These are phyloP conservation scores for Sugiyamaella grinbergsii DNA, from an alignment of 1,139 yeast species.

Conservation along the genomic window DNA sequence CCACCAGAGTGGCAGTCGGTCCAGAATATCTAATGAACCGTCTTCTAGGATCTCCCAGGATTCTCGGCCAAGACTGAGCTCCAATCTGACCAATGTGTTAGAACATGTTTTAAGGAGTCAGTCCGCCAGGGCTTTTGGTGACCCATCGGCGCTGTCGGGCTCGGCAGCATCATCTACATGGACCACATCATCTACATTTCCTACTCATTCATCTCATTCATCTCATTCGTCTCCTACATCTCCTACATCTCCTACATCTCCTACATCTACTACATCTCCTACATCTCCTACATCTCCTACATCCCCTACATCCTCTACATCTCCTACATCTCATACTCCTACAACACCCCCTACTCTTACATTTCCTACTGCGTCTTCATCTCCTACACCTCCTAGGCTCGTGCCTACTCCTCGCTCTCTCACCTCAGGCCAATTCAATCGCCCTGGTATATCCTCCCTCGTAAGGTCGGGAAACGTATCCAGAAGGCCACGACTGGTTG, in stretches of 20 bases:
- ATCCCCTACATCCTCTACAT: too few relatives aligned
- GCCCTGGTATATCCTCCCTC: conserved; percentile 6
- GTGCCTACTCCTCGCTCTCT: too few relatives aligned
- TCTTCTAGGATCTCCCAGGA: background rate
- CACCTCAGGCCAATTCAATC: too few relatives aligned
- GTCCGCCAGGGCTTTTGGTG: conserved; percentile 6
- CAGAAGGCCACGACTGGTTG: background rate
- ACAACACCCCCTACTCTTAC: too few relatives aligned
- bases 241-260: too few relatives aligned
- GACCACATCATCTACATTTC: background rate
- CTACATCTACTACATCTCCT: too few relatives aligned
- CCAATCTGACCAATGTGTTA: conserved; percentile 3
- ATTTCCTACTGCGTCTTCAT: background rate
- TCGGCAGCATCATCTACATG: too few relatives aligned
- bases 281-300: too few relatives aligned
- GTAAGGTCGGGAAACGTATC: conserved; percentile 12
- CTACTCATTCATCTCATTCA: background rate
- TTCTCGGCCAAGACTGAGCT: background rate
- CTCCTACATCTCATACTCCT: too few relatives aligned
- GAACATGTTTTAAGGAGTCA: conserved; percentile 14
- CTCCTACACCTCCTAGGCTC: too few relatives aligned
- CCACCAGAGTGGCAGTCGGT: background rate
- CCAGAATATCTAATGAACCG: background rate
- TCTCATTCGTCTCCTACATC: background rate
- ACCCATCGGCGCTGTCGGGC: background rate